Conservation (phyloP, 768 basidiomycete species). For the Austroboletus eburneus region DNA sequence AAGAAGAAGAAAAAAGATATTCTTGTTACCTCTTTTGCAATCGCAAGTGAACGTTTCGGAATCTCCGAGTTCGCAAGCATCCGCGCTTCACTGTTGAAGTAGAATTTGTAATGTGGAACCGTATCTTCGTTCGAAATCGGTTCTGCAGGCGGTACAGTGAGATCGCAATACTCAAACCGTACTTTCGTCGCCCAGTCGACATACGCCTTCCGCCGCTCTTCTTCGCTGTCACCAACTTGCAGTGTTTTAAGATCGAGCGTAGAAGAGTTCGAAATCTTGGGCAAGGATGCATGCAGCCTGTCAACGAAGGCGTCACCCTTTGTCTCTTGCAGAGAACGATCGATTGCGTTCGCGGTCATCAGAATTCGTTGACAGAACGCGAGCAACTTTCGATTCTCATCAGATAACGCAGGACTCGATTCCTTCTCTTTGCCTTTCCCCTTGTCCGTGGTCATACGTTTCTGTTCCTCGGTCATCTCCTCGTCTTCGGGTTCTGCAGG, state of each 20-base stretch:
- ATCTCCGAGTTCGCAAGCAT: constrained; percentile 83
- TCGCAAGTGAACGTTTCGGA: constrained; percentile 87
- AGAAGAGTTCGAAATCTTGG: constrained; percentile 61
- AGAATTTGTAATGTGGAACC: constrained; percentile 75
- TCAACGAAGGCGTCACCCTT: constrained; percentile 87
- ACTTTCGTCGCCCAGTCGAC: constrained; percentile 76
- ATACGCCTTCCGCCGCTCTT: constrained; percentile 65
- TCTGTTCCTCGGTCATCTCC: constrained; percentile 86
- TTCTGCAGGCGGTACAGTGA: constrained; percentile 45
- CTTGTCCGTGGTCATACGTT: constrained; percentile 76
- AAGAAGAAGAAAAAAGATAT: too few relatives aligned
- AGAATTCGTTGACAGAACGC: constrained; percentile 86
- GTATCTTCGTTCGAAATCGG: constrained; percentile 42
- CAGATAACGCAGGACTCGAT: constrained; percentile 40
- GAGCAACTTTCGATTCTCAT: constrained; percentile 76
- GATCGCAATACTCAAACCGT: constrained; percentile 91
- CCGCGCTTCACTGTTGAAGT: constrained; percentile 77
- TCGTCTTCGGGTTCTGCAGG: constrained; percentile 42
- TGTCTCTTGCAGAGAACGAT: constrained; percentile 80
- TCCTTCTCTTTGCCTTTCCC: constrained; percentile 55
- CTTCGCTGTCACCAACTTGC: constrained; percentile 55
- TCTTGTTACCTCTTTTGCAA: constrained; percentile 81
- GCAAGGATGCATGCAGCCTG: constrained; percentile 69
- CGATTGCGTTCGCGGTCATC: constrained; percentile 77
- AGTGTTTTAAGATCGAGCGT: constrained; percentile 36